Conservation (phyloP, 257 asterid species). For the Solanum arcanum region DNA sequence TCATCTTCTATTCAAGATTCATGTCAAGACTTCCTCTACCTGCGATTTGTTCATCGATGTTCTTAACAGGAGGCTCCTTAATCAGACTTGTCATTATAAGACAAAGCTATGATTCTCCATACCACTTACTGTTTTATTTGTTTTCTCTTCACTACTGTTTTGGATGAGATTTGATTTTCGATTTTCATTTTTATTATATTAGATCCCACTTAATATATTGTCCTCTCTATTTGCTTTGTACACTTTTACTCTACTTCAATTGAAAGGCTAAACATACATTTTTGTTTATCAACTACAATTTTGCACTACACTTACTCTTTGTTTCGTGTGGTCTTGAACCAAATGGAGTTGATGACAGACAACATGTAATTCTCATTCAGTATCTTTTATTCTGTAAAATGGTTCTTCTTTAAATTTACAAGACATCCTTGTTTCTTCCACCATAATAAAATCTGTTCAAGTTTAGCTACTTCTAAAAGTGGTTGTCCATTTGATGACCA, state of each 20-base stretch:
- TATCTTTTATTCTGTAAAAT: background rate
- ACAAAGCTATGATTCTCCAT: conserved; percentile 33
- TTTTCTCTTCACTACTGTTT: background rate
- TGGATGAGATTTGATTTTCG: background rate
- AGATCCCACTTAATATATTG: background rate
- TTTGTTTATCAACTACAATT: background rate
- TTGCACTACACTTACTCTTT: background rate
- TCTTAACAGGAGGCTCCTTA: conserved; percentile 17
- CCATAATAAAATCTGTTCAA: background rate
- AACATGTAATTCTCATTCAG: background rate
- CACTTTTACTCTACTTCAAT: background rate
- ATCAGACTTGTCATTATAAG: conserved; percentile 47
- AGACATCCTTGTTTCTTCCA: background rate
- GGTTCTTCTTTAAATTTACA: background rate
- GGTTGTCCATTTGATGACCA: background rate
- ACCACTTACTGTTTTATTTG: background rate
- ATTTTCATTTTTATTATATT: background rate
- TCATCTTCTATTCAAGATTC: conserved; percentile 34
- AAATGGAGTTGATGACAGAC: background rate
- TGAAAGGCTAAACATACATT: background rate
- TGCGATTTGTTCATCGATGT: conserved; percentile 43
- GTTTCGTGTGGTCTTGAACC: background rate
- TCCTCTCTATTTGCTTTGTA: background rate
- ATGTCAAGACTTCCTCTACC: conserved; percentile 35
- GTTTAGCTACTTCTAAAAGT: background rate